Conservation (phyloP, 106 monocot genomes). For the Dioscorea zingiberensis region DNA sequence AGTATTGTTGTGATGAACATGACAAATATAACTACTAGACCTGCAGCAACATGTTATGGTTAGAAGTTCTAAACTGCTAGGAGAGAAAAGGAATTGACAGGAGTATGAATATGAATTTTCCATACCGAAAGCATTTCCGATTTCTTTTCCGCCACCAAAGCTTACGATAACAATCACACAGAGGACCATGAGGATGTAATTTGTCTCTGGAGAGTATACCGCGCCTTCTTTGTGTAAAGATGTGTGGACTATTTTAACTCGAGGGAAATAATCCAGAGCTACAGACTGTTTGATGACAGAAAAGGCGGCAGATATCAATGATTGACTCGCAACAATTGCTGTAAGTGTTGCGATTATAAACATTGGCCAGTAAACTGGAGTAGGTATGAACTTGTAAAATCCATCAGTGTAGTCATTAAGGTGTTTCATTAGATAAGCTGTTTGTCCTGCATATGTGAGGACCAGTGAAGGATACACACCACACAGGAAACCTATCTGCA, state of each 20-base stretch:
- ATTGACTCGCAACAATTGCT: conserved; percentile 79
- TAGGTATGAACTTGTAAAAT: conserved; percentile 68
- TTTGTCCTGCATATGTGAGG: conserved; percentile 78
- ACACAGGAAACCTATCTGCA: conserved; percentile 68
- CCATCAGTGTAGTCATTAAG: conserved; percentile 41
- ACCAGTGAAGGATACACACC: conserved; percentile 77
- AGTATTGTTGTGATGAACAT: conserved; percentile 87
- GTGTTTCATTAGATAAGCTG: conserved; percentile 67
- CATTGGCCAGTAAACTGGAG: conserved; percentile 71
- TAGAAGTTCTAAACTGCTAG: too few species aligned
- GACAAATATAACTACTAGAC: conserved; percentile 75
- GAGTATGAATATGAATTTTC: background rate
- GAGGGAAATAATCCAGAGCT: conserved; percentile 65
- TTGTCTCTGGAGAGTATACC: conserved; percentile 78
- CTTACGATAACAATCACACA: conserved; percentile 53
- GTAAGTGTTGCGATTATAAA: conserved; percentile 63
- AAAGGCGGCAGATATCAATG: conserved; percentile 81
- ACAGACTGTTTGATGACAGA: conserved; percentile 78
- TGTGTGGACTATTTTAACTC: conserved; percentile 75
- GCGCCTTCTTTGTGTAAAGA: conserved; percentile 61
- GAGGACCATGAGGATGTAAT: conserved; percentile 72
- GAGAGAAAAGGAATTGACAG: too few species aligned
- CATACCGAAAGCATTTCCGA: conserved; percentile 84
- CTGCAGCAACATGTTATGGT: conserved; percentile 18
- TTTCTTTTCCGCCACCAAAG: conserved; percentile 65